phyloP scores from a whole-genome alignment of 2,329 filamentous ascomycete genomes.

The Endothia cerciana region DNA sequence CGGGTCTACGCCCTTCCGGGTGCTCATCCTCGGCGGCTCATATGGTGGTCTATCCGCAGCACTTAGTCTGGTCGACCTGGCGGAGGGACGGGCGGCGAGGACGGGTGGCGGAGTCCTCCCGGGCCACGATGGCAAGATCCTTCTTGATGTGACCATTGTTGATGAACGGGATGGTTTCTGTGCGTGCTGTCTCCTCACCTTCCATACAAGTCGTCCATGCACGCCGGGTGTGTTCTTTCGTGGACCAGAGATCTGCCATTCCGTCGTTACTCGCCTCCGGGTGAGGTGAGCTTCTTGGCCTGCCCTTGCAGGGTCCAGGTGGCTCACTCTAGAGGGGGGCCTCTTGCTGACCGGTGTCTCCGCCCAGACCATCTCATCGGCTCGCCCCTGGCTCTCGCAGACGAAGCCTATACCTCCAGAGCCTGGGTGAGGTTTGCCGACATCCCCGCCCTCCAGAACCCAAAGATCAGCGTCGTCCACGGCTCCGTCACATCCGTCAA shows the following conservation, averaged over 20 bases:
- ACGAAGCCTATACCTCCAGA: constrained; percentile 64
- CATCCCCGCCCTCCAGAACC: constrained; percentile 65
- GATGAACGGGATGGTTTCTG: constrained; percentile 86
- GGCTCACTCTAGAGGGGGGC: neutral
- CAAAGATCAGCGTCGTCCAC: constrained; percentile 66
- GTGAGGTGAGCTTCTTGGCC: neutral
- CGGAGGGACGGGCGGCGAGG: constrained; percentile 58
- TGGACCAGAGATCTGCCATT: no score
- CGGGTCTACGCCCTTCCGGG: constrained; percentile 46
- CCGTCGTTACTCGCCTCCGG: no score
- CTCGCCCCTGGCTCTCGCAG: constrained; percentile 71
- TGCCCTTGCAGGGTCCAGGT: neutral
- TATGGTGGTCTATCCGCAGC: constrained; percentile 72
- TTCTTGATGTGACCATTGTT: constrained; percentile 72
- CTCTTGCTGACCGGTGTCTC: neutral
- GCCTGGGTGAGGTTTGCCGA: constrained; percentile 73
- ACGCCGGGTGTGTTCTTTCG: no score
- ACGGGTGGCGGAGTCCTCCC: constrained; percentile 37
- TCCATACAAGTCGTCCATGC: no score
- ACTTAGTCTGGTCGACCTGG: constrained; percentile 69
- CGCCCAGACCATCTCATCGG: constrained; percentile 73
- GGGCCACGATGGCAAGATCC: constrained; percentile 43
- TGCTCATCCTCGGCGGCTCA: constrained; percentile 72
- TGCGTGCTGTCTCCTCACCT: constrained; percentile 46
- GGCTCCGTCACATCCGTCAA: constrained; percentile 67